Conservation (phyloP, 1,284 basidiomycete genomes). For the Thecaphora thlaspeos region DNA sequence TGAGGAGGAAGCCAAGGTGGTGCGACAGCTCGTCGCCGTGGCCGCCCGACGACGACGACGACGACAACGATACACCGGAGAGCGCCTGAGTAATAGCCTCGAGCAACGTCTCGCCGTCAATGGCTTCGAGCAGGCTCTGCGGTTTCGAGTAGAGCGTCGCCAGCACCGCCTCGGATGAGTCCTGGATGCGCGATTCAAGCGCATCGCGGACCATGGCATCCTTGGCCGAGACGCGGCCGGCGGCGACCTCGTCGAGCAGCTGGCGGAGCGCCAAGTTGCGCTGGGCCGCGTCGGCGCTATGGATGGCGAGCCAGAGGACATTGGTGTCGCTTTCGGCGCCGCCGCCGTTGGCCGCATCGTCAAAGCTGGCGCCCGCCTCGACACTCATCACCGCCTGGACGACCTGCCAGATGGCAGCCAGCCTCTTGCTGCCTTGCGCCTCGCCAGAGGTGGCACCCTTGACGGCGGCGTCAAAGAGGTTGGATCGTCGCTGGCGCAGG, state of each 20-base stretch:
- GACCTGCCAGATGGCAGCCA: conserved; percentile 30
- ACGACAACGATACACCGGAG: too few species aligned
- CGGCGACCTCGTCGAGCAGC: conserved; percentile 27
- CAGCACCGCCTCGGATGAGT: conserved; percentile 34
- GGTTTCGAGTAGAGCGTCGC: conserved; percentile 32
- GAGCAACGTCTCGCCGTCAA: conserved; percentile 19
- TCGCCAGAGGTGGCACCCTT: conserved; percentile 18
- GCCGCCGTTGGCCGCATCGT: conserved; percentile 11
- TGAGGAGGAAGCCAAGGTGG: conserved; percentile 22
- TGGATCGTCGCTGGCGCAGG: conserved; percentile 29
- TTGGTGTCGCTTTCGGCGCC: conserved; percentile 14
- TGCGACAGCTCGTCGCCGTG: conserved; percentile 13
- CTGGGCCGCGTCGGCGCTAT: conserved; percentile 38
- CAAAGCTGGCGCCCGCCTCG: conserved; percentile 28
- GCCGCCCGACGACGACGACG: conserved; percentile 10
- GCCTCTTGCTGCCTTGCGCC: conserved; percentile 18
- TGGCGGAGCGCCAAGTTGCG: conserved; percentile 35
- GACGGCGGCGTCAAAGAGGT: conserved; percentile 37
- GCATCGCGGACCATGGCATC: conserved; percentile 46
- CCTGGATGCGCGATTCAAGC: conserved; percentile 34
- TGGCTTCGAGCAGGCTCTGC: conserved; percentile 18
- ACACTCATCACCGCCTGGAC: conserved; percentile 36
- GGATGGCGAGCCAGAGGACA: conserved; percentile 48
- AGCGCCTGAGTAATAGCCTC: conserved; percentile 24
- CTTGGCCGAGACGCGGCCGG: conserved; percentile 13